phyloP scores from a whole-genome alignment of 306 rosid genomes.

The Corylus avellana region DNA sequence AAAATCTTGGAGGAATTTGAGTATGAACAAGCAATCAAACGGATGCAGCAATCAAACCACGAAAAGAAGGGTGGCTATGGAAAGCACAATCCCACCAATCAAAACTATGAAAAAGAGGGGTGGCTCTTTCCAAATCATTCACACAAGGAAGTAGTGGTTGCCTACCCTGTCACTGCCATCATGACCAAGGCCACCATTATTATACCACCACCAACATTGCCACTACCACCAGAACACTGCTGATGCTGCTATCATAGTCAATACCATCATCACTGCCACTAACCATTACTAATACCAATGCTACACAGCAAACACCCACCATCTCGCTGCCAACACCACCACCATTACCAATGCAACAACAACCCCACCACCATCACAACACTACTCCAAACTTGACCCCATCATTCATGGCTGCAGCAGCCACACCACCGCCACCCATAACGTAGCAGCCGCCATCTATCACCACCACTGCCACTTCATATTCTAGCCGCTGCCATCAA shows the following conservation, averaged over 20 bases:
- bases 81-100: background rate
- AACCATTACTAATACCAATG: background rate
- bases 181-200: background rate
- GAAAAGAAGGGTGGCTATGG: background rate
- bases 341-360: background rate
- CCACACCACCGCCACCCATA: background rate
- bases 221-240: background rate
- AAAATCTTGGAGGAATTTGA: background rate
- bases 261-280: slow-evolving; percentile 1
- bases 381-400: background rate
- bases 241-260: no score
- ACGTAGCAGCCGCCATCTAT: background rate
- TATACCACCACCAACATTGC: background rate
- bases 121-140: background rate
- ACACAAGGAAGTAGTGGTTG: background rate
- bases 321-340: background rate
- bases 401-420: background rate
- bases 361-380: background rate
- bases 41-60: no score
- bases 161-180: background rate
- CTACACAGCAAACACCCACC: background rate
- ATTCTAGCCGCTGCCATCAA: background rate
- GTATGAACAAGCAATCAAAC: background rate
- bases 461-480: background rate
- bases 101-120: background rate